Conservation (phyloP, 2,329 filamentous ascomycete species). For the Fusarium ambrosium region DNA sequence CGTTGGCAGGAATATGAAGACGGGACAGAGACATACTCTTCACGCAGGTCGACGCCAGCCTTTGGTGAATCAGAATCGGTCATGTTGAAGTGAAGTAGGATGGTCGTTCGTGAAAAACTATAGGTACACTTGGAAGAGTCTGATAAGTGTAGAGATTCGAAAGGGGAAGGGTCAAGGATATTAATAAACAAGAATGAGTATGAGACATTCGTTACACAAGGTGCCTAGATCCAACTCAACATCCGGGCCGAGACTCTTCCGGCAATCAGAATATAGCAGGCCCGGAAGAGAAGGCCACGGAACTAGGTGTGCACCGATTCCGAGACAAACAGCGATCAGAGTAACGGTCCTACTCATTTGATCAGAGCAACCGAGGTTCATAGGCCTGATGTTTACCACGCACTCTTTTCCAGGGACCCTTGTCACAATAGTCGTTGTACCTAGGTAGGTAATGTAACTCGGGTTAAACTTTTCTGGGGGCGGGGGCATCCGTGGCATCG, state of each 20-base stretch:
- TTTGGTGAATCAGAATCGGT: neutral
- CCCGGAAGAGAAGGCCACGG: neutral
- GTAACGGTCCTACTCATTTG: neutral
- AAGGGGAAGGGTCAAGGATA: neutral
- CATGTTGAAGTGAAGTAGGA: neutral
- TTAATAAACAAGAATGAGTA: neutral
- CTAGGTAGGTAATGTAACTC: neutral
- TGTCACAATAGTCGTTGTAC: neutral
- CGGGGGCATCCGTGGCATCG: neutral
- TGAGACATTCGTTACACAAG: neutral
- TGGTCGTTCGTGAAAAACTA: neutral
- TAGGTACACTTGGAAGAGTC: neutral
- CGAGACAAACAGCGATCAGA: neutral
- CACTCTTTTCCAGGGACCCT: neutral
- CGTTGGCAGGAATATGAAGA: neutral
- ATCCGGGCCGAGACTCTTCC: neutral
- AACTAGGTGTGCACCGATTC: neutral
- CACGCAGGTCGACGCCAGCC: neutral
- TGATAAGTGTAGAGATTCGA: neutral
- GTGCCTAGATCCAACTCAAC: neutral
- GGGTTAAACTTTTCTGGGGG: neutral
- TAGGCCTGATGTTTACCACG: neutral
- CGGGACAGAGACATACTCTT: neutral
- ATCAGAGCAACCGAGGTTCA: neutral
- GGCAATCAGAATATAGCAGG: neutral